Evolutionary conservation across 108 stramenopile genomes (phyloP).

Genomic region (Poteriospumella lacustris): DNA sequence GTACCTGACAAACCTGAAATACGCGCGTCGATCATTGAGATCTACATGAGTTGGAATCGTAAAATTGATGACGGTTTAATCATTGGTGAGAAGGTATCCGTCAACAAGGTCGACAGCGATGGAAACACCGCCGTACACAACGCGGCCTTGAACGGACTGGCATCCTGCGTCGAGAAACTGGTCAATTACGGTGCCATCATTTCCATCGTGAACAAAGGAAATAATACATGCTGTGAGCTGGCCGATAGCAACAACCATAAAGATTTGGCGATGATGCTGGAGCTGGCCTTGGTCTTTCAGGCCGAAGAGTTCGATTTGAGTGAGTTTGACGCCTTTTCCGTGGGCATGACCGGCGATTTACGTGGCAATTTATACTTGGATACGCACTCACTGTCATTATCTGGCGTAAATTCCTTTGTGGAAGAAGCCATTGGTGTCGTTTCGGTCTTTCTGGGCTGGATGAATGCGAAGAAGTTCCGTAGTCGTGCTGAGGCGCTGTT

Average conservation of each 20-base stretch:
- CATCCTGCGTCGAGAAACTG: background rate
- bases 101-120: constrained; percentile 15
- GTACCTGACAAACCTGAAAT: background rate
- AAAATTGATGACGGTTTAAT: background rate
- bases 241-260: background rate
- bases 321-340: background rate
- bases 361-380: background rate
- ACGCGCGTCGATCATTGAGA: background rate
- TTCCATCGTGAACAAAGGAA: constrained; percentile 17
- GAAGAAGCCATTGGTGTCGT: background rate
- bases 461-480: background rate
- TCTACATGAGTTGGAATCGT: background rate
- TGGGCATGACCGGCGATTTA: background rate
- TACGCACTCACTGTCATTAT: background rate
- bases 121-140: constrained; percentile 21
- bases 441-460: background rate
- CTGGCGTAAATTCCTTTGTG: background rate
- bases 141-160: constrained; percentile 13
- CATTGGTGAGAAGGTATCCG: constrained; percentile 6
- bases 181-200: constrained; percentile 3
- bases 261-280: constrained; percentile 15
- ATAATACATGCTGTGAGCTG: constrained; percentile 26
- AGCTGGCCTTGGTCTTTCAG: constrained; percentile 19
- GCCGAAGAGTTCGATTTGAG: background rate
- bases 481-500: background rate